These are phyloP conservation scores for Pseudocercospora musae DNA, from an alignment of 2,329 filamentous ascomycete genomes.

Conservation along the genomic window DNA sequence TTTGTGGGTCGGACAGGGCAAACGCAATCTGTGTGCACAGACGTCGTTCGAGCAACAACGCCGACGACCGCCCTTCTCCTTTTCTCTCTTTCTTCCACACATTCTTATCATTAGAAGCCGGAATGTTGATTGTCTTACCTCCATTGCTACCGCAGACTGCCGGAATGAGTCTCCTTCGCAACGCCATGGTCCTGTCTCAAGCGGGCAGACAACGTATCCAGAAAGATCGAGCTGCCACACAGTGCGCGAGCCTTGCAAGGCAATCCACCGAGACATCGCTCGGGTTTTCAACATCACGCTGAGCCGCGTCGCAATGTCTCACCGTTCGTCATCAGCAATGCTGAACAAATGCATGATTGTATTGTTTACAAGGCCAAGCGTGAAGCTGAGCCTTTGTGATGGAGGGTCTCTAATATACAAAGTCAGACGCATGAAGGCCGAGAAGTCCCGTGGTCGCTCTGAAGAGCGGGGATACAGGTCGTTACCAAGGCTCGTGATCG, in stretches of 20 bases:
- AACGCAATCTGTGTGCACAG: neutral
- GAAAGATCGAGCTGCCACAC: neutral
- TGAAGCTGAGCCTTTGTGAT: neutral
- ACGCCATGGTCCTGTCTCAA: neutral
- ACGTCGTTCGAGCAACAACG: neutral
- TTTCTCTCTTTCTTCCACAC: neutral
- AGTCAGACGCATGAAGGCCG: neutral
- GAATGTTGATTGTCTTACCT: neutral
- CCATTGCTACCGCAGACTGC: neutral
- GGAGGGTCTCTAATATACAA: neutral
- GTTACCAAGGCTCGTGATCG: neutral
- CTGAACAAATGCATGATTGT: neutral
- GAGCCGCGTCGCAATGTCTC: neutral
- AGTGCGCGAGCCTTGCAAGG: neutral
- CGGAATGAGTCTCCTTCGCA: slow-evolving; percentile 1
- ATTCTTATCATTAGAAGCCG: neutral
- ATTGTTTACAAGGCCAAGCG: neutral
- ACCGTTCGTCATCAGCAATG: neutral
- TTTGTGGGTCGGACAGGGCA: neutral
- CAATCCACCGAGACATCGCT: neutral
- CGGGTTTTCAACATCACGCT: no score
- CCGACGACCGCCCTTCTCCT: neutral
- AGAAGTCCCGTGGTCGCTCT: neutral
- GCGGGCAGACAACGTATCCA: neutral
- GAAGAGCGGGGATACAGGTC: neutral